Evolutionary conservation across 1,284 basidiomycete species (phyloP).

Genomic region (Cutaneotrichosporon spelunceum): DNA sequence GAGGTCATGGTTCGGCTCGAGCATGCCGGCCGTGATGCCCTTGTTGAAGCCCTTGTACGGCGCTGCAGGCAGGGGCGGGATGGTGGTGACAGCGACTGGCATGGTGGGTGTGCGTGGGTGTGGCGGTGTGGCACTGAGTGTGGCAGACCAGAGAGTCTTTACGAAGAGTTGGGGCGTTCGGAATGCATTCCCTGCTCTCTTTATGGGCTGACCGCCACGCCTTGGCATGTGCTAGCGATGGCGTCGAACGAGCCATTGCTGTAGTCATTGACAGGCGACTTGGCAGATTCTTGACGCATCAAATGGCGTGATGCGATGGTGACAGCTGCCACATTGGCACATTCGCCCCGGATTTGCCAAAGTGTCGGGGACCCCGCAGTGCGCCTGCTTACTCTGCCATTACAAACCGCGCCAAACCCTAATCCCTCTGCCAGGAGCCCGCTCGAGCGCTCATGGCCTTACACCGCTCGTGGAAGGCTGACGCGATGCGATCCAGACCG

Average conservation of each 20-base stretch:
- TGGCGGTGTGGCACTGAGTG: neutral
- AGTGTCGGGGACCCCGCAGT: neutral
- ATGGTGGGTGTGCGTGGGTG: slow-evolving; percentile 4
- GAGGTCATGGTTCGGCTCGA: slow-evolving; percentile 27
- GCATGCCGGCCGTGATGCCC: slow-evolving; percentile 36
- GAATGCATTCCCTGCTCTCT: neutral
- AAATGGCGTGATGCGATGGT: slow-evolving; percentile 8
- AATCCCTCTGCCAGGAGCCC: neutral
- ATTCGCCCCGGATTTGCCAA: slow-evolving; percentile 6
- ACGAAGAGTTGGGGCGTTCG: neutral
- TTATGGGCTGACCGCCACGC: neutral
- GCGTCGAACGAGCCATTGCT: neutral
- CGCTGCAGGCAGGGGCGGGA: slow-evolving; percentile 7
- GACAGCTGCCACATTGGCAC: slow-evolving; percentile 7
- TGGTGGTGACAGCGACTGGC: slow-evolving; percentile 12
- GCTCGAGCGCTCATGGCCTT: too few species aligned
- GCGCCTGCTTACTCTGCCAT: too few species aligned
- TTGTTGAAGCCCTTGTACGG: slow-evolving; percentile 3
- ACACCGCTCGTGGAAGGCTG: too few species aligned
- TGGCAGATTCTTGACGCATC: slow-evolving; percentile 1
- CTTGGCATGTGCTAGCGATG: neutral
- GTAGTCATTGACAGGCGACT: neutral
- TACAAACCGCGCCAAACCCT: neutral
- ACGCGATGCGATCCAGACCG: too few species aligned
- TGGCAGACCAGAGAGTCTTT: neutral